A percentile compares a stretch with the other conserved stretches of the same genome.
Conservation (phyloP, 2,329 filamentous ascomycete genomes). For the Microdochium nivale region DNA sequence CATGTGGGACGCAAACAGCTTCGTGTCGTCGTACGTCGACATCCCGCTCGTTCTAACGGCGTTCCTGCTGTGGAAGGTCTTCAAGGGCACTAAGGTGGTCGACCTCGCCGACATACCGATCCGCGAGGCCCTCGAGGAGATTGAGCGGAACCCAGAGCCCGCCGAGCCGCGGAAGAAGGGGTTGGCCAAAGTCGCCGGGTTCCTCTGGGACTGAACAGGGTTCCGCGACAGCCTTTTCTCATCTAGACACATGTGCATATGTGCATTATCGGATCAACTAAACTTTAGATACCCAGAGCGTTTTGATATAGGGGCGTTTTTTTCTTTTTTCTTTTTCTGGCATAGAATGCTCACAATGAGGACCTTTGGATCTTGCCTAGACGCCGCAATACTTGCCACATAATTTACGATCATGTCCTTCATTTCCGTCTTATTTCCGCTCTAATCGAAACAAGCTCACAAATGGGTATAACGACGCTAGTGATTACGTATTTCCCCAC, state of each 20-base stretch:
- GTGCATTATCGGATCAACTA: neutral
- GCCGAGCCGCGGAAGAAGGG: constrained; percentile 15
- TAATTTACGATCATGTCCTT: too few species aligned
- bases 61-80: constrained; percentile 56
- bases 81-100: constrained; percentile 51
- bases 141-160: constrained; percentile 24
- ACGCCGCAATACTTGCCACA: too few species aligned
- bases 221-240: neutral
- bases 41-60: constrained; percentile 48
- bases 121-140: constrained; percentile 39
- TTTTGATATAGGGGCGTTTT: neutral
- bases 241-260: neutral
- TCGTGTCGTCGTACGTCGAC: constrained; percentile 55
- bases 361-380: too few species aligned
- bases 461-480: too few species aligned
- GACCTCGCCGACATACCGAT: constrained; percentile 43
- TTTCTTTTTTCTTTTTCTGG: too few species aligned
- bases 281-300: neutral
- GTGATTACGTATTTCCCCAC: too few species aligned
- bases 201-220: constrained; percentile 24
- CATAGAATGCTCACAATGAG: too few species aligned
- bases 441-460: too few species aligned
- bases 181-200: constrained; percentile 20
- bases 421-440: too few species aligned
- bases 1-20: constrained; percentile 46